Evolutionary conservation across 106 monocot genomes (phyloP), one percentile per base, ranked within the genome.

Genomic region (Triglochin maritima): DNA sequence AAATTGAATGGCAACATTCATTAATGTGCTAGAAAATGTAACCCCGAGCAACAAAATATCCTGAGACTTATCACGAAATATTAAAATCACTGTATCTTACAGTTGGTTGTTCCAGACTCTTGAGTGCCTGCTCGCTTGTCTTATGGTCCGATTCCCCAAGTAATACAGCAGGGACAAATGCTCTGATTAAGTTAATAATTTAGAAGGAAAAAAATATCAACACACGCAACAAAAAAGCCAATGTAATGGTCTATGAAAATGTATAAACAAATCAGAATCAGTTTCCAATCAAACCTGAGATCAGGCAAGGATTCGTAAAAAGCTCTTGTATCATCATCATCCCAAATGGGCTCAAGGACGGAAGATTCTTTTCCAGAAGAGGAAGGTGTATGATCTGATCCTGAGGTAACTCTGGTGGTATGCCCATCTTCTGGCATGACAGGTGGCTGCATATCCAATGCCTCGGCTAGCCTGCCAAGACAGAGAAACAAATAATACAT

Each of bases 241-340:
- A 9, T 12, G 13, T 55, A 3, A 10, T 55, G 13, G 3, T 55
- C 3, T 55, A 2, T 10, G 11, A n/a, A 6, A 55, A 43, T 54
- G 11, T 16, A 17, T 52, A 7, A 52, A 50, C 49, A 6, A n/a
- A 17, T 63, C 63, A 63, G 2, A 5, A 63, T 47, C 13, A 15
- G 13, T 9, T 64, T 29, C 11, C 9, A 17, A 72, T 71, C 59
- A 76, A 70, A 91, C 96, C 96, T 96, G 48, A 96, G 82, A 82
- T 96, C 96, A 71, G 96, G 88, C 63, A 96, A 81, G 54, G 84
- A 88, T 84, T 96, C 96, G 73, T 96, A 96, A 77, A 96, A 96
- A 15, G 91, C 64, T 53, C 74, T 83, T 7, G 95, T 96, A 73
- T 96, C 96, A 62, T 96, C 96, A 79, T 96, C 96, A 66, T 96